Evolutionary conservation across 1,139 yeast genomes (phyloP).

Genomic region (Scheffersomyces titani): DNA sequence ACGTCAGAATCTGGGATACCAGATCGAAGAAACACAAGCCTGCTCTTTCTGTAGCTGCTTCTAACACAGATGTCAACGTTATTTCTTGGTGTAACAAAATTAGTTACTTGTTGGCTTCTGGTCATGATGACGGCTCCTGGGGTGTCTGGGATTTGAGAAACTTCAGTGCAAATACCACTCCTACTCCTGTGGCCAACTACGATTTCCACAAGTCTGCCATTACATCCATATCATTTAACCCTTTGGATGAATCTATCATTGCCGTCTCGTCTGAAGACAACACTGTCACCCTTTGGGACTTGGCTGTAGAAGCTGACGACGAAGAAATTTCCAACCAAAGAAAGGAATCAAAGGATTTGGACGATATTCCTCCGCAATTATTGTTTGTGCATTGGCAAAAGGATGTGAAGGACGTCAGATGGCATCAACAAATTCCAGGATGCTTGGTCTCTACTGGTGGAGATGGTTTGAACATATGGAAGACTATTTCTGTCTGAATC

Average conservation of each 20-base stretch:
- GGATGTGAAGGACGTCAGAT: slow-evolving; percentile 95
- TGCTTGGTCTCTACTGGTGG: slow-evolving; percentile 93
- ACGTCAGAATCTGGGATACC: slow-evolving; percentile 94
- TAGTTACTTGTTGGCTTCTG: slow-evolving; percentile 85
- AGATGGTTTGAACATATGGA: slow-evolving; percentile 94
- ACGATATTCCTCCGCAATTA: slow-evolving; percentile 93
- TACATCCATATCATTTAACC: slow-evolving; percentile 92
- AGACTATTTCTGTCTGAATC: slow-evolving; percentile 82
- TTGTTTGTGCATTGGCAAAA: slow-evolving; percentile 98
- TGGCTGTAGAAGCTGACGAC: slow-evolving; percentile 95
- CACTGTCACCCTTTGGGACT: slow-evolving; percentile 96
- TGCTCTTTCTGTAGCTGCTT: slow-evolving; percentile 81
- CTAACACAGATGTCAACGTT: slow-evolving; percentile 87
- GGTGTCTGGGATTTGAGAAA: slow-evolving; percentile 97
- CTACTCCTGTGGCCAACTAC: slow-evolving; percentile 86
- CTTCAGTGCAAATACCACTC: slow-evolving; percentile 60
- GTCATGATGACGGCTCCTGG: slow-evolving; percentile 98
- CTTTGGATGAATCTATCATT: slow-evolving; percentile 90
- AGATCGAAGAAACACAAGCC: slow-evolving; percentile 91
- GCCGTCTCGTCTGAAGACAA: slow-evolving; percentile 97
- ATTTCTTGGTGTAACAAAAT: slow-evolving; percentile 94
- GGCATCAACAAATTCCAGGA: slow-evolving; percentile 98
- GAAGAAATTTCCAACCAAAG: slow-evolving; percentile 85
- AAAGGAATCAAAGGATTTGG: slow-evolving; percentile 71
- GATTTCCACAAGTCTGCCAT: slow-evolving; percentile 93